Evolutionary conservation across 495 filamentous ascomycete genomes (phyloP).

Genomic region (Immersiella caudata): DNA sequence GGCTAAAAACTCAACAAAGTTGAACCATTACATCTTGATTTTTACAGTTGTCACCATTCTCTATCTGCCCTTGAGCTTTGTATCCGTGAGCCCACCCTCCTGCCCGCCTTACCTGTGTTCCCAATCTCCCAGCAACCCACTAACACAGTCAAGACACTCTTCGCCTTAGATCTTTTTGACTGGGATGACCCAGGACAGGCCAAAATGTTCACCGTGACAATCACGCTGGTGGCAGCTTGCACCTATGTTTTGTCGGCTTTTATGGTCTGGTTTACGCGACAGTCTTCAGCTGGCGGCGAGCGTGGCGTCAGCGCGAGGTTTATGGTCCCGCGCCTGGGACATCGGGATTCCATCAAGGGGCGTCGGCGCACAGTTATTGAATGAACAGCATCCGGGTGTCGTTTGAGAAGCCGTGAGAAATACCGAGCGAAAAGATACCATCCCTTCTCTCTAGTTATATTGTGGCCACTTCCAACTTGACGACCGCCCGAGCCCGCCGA

Average conservation of each 20-base stretch:
- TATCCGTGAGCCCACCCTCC: conserved; percentile 36
- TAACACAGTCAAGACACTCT: neutral
- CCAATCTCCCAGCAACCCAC: no score
- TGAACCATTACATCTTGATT: conserved; percentile 64
- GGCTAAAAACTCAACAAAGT: conserved; percentile 56
- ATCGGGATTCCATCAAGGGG: no score
- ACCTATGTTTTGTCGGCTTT: neutral
- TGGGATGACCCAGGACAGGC: neutral
- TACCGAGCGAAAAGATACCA: no score
- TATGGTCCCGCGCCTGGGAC: no score
- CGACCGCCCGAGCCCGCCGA: no score
- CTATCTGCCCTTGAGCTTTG: conserved; percentile 62
- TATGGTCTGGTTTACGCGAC: neutral
- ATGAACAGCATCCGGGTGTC: no score
- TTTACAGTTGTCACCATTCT: conserved; percentile 68
- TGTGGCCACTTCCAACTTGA: no score
- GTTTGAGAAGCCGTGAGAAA: no score
- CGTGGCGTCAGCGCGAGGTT: no score
- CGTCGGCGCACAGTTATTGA: no score
- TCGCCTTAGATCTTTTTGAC: neutral
- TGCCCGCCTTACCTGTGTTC: neutral
- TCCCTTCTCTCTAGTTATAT: no score
- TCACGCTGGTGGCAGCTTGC: neutral
- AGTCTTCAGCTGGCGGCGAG: neutral
- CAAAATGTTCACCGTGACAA: neutral